Evolutionary conservation across 495 filamentous ascomycete species (phyloP).

Genomic region (Penicillium ochrochloron): DNA sequence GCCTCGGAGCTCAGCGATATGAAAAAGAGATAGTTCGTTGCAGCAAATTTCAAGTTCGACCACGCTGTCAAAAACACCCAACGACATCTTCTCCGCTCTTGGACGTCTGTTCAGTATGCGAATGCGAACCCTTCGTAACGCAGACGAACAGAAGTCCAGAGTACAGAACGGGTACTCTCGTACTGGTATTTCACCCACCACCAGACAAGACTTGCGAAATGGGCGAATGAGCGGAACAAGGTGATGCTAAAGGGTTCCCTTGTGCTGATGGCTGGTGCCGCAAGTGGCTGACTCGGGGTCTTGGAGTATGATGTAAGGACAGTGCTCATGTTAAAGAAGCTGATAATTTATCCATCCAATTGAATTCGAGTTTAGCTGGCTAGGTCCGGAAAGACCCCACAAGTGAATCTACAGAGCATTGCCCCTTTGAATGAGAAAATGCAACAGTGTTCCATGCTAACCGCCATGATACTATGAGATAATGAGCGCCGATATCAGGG

Average conservation of each 20-base stretch:
- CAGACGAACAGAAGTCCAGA: background rate
- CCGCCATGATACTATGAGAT: too few species aligned
- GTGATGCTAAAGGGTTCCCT: background rate
- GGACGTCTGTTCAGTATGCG: background rate
- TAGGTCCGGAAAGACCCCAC: background rate
- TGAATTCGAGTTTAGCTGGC: background rate
- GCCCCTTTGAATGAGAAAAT: too few species aligned
- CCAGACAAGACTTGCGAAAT: background rate
- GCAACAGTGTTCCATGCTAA: too few species aligned
- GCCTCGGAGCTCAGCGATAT: background rate
- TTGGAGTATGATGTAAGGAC: background rate
- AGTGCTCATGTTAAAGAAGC: background rate
- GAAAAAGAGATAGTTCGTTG: background rate
- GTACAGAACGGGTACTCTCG: background rate
- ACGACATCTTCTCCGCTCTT: background rate
- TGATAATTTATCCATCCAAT: background rate
- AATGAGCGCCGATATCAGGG: too few species aligned
- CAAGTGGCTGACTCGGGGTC: background rate
- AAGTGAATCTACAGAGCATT: background rate
- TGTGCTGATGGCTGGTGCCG: background rate
- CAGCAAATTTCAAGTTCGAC: background rate
- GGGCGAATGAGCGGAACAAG: background rate
- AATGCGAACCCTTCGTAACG: background rate
- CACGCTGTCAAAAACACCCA: background rate
- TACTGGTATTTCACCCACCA: background rate